A percentile compares a stretch with the other conserved stretches of the same genome.
These are phyloP conservation scores for Fusarium sp. DNA, from an alignment of 2,329 filamentous ascomycete species.

Conservation along the genomic window DNA sequence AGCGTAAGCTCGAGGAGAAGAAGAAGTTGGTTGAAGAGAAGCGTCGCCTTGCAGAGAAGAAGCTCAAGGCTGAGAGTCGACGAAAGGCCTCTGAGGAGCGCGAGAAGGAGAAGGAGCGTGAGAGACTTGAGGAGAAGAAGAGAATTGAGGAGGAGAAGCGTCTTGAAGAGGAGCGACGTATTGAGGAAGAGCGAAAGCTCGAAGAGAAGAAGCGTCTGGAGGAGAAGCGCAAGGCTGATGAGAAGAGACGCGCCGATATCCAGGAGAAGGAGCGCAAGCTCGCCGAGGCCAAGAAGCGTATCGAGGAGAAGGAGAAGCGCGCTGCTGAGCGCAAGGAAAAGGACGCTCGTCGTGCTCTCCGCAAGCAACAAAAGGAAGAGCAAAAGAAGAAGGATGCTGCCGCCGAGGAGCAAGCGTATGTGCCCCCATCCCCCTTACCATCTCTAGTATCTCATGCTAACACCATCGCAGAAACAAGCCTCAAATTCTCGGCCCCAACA, in stretches of 20 bases:
- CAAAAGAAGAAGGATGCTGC: constrained; percentile 12
- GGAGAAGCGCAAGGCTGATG: constrained; percentile 7
- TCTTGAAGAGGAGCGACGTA: not conserved
- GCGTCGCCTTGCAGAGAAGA: constrained; percentile 7
- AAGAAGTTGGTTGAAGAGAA: constrained; percentile 13
- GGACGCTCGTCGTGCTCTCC: constrained; percentile 12
- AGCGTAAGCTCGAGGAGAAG: constrained; percentile 9
- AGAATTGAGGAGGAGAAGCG: constrained; percentile 9
- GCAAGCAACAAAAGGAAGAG: constrained; percentile 18
- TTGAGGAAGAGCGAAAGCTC: constrained; percentile 14
- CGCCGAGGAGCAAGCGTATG: constrained; percentile 12
- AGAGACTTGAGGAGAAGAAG: constrained; percentile 11
- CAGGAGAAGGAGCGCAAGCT: constrained; percentile 12
- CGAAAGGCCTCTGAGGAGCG: constrained; percentile 8
- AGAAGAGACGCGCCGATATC: not conserved
- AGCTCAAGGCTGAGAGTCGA: constrained; percentile 3
- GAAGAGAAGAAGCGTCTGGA: constrained; percentile 12
- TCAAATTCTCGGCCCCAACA: constrained; percentile 14
- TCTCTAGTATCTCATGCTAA: not conserved
- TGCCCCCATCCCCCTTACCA: accelerated
- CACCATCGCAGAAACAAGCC: constrained; percentile 3
- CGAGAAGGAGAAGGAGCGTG: constrained; percentile 1
- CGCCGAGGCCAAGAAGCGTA: constrained; percentile 3
- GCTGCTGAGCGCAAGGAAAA: constrained; percentile 20
- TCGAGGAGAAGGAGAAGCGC: constrained; percentile 16